These are phyloP conservation scores for Phytophthora palmivora DNA, from an alignment of 352 stramenopile genomes.

Conservation along the genomic window DNA sequence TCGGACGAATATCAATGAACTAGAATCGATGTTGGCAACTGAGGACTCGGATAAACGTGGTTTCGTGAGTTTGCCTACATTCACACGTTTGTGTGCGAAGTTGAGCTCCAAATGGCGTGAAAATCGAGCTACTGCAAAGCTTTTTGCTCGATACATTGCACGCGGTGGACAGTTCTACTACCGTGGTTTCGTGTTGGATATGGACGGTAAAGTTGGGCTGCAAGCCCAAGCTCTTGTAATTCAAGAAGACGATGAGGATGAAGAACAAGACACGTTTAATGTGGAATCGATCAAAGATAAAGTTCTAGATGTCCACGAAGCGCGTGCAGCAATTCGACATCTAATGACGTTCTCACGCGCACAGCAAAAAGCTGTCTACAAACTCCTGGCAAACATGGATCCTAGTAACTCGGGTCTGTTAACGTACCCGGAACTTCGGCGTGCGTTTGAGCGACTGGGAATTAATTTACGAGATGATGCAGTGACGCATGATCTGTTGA, in stretches of 20 bases:
- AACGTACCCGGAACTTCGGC: constrained; percentile 63
- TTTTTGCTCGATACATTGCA: constrained; percentile 61
- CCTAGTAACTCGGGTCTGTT: constrained; percentile 57
- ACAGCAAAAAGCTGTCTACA: constrained; percentile 65
- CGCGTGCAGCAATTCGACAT: constrained; percentile 55
- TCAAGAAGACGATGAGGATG: constrained; percentile 59
- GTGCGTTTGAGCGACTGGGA: constrained; percentile 64
- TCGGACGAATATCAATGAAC: constrained; percentile 37
- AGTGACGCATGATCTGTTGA: constrained; percentile 47
- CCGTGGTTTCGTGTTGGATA: constrained; percentile 72
- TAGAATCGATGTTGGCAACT: constrained; percentile 49
- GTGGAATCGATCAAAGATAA: constrained; percentile 10
- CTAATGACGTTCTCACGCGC: constrained; percentile 52
- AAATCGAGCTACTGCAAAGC: constrained; percentile 35
- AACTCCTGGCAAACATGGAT: constrained; percentile 68
- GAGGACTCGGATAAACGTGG: constrained; percentile 59
- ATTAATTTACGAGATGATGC: constrained; percentile 50
- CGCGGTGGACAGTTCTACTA: constrained; percentile 69
- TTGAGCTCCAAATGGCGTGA: constrained; percentile 50
- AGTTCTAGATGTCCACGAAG: constrained; percentile 53
- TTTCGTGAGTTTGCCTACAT: constrained; percentile 54
- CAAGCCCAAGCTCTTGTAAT: constrained; percentile 62
- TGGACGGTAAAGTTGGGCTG: constrained; percentile 54
- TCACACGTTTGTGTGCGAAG: constrained; percentile 50
- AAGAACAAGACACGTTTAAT: constrained; percentile 35